phyloP scores from a whole-genome alignment of 2,329 filamentous ascomycete genomes.

The Trichophyton equinum region DNA sequence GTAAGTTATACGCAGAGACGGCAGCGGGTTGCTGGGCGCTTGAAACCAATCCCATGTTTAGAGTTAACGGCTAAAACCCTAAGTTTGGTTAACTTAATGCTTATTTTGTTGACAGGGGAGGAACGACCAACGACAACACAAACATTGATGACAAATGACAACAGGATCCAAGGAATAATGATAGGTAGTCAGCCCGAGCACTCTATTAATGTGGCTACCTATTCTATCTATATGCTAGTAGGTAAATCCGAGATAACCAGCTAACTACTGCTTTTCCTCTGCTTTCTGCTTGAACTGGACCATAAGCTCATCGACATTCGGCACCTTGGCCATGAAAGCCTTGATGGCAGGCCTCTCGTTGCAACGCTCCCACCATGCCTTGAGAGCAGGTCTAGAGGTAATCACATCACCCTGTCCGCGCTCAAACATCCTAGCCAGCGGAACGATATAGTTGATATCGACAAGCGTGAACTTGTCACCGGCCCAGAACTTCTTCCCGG shows the following conservation, averaged over 20 bases:
- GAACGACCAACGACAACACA: too few species aligned
- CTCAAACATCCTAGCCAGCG: slow-evolving; percentile 33
- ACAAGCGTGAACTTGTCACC: slow-evolving; percentile 33
- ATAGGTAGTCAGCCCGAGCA: too few species aligned
- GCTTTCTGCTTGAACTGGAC: background rate
- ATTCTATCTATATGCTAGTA: background rate
- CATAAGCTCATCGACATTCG: background rate
- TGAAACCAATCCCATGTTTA: too few species aligned
- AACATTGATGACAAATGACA: too few species aligned
- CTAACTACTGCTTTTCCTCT: background rate
- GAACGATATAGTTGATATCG: slow-evolving; percentile 39
- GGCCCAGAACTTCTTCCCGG: slow-evolving; percentile 30
- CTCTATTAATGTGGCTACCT: background rate
- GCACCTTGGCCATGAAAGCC: slow-evolving; percentile 1
- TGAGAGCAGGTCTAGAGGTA: slow-evolving; percentile 25
- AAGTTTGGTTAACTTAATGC: too few species aligned
- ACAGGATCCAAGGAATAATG: too few species aligned
- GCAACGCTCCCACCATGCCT: slow-evolving; percentile 28
- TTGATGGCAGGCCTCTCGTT: slow-evolving; percentile 3
- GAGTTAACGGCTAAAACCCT: too few species aligned
- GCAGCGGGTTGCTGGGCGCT: too few species aligned
- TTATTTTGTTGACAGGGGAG: too few species aligned
- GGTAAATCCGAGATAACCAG: background rate
- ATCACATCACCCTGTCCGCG: slow-evolving; percentile 31
- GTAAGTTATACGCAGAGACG: too few species aligned